Evolutionary conservation across 495 filamentous ascomycete species (phyloP).

Genomic region (Xylaria bambusicola): DNA sequence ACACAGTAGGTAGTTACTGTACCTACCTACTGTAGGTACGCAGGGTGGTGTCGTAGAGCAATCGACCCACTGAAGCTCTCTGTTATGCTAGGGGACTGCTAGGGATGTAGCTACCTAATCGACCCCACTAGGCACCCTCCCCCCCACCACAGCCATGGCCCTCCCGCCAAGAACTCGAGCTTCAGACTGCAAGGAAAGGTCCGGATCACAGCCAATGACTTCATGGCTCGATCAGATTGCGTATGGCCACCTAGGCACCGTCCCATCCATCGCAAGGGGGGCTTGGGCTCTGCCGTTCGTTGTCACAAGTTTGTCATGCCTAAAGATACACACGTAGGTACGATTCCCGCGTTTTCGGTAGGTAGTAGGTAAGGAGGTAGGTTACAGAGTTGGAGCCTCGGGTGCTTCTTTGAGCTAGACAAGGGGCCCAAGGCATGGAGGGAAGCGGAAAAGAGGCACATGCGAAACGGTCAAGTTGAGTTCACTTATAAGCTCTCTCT

Average conservation of each 20-base stretch:
- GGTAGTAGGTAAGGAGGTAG: too few species aligned
- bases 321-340: too few species aligned
- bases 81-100: too few species aligned
- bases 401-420: not conserved
- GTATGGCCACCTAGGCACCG: not conserved
- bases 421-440: not conserved
- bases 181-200: slow-evolving; percentile 2
- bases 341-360: too few species aligned
- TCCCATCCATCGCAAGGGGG: not conserved
- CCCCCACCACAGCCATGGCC: slow-evolving; percentile 2
- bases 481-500: slow-evolving; percentile 7
- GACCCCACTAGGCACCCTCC: not conserved
- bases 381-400: not conserved
- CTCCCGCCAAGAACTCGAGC: not conserved
- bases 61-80: too few species aligned
- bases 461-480: slow-evolving; percentile 21
- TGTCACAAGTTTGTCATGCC: too few species aligned
- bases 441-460: slow-evolving; percentile 24
- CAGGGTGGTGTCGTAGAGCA: too few species aligned
- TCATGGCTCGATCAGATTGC: slow-evolving; percentile 16
- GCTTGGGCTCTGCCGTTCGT: too few species aligned
- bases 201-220: slow-evolving; percentile 18
- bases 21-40: too few species aligned
- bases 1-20: too few species aligned
- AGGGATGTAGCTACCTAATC: too few species aligned